Evolutionary conservation across 2,329 filamentous ascomycete species (phyloP).

Genomic region (Graphilbum sp.): DNA sequence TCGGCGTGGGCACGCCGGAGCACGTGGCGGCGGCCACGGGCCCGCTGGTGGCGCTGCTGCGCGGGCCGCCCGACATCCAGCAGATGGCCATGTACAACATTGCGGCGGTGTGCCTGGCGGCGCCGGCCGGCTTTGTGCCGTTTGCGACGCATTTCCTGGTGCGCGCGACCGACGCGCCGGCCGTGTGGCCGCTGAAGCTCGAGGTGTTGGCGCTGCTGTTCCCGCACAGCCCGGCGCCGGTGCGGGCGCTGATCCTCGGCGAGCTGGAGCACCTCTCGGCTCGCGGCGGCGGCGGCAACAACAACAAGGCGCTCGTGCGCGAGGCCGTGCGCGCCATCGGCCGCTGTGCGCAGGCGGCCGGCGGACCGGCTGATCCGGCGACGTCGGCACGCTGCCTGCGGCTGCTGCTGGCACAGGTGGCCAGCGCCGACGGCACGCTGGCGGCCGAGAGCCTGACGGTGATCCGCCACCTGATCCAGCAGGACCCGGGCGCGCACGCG

Average conservation of each 20-base stretch:
- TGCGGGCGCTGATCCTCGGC: conserved; percentile 75
- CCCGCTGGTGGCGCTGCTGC: conserved; percentile 70
- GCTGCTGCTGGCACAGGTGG: conserved; percentile 73
- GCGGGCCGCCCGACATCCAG: conserved; percentile 73
- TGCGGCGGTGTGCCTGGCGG: conserved; percentile 69
- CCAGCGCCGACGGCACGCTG: conserved; percentile 69
- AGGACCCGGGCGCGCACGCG: conserved; percentile 63
- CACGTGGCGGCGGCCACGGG: conserved; percentile 65
- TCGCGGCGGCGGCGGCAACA: conserved; percentile 57
- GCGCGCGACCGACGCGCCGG: conserved; percentile 57
- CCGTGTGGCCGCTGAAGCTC: conserved; percentile 82
- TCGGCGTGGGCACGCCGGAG: conserved; percentile 64
- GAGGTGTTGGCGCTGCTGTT: conserved; percentile 86
- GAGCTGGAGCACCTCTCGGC: conserved; percentile 91
- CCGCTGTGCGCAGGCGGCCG: conserved; percentile 56
- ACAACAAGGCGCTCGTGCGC: conserved; percentile 61
- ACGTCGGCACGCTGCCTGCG: conserved; percentile 67
- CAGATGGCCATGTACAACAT: conserved; percentile 88
- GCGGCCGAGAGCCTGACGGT: conserved; percentile 90
- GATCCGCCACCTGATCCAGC: conserved; percentile 87
- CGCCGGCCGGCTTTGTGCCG: conserved; percentile 67
- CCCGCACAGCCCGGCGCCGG: conserved; percentile 56
- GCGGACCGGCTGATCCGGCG: conserved; percentile 15
- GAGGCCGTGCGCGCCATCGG: conserved; percentile 90
- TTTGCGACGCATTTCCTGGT: conserved; percentile 85